phyloP scores from a whole-genome alignment of 192 early-diverging fungal genomes.

The Mortierella alpina region DNA sequence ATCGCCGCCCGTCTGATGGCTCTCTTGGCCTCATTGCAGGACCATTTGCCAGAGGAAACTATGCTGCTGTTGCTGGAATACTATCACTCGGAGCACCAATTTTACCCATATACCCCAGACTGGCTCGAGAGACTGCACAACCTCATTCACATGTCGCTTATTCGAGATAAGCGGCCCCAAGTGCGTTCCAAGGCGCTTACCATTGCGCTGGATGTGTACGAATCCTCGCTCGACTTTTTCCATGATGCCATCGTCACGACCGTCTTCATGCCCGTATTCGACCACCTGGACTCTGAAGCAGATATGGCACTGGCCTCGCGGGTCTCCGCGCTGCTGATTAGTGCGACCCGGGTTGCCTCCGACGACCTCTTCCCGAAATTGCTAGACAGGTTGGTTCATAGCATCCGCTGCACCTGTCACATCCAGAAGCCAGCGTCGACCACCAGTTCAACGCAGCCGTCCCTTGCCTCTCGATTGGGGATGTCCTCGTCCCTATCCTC shows the following conservation, averaged over 20 bases:
- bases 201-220: slow-evolving; percentile 61
- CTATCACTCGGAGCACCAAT: slow-evolving; percentile 61
- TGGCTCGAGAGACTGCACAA: slow-evolving; percentile 62
- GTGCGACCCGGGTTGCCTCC: slow-evolving; percentile 36
- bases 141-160: slow-evolving; percentile 57
- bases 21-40: slow-evolving; percentile 56
- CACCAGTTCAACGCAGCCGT: slow-evolving; percentile 13
- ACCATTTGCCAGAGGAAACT: slow-evolving; percentile 55
- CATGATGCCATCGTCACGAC: slow-evolving; percentile 52
- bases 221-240: slow-evolving; percentile 64
- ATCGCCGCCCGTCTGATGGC: slow-evolving; percentile 59
- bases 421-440: slow-evolving; percentile 20
- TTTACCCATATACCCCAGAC: slow-evolving; percentile 64
- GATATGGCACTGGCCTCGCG: slow-evolving; percentile 46
- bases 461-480: slow-evolving; percentile 37
- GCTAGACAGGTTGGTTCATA: slow-evolving; percentile 43
- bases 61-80: slow-evolving; percentile 59
- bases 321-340: slow-evolving; percentile 55
- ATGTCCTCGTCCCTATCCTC: slow-evolving; percentile 46
- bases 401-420: slow-evolving; percentile 57
- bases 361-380: slow-evolving; percentile 50
- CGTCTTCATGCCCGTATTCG: slow-evolving; percentile 61
- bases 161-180: slow-evolving; percentile 37
- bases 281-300: slow-evolving; percentile 46
- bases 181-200: slow-evolving; percentile 52